Conservation (phyloP, 1,284 basidiomycete genomes). For the Moniliophthora roreri region DNA sequence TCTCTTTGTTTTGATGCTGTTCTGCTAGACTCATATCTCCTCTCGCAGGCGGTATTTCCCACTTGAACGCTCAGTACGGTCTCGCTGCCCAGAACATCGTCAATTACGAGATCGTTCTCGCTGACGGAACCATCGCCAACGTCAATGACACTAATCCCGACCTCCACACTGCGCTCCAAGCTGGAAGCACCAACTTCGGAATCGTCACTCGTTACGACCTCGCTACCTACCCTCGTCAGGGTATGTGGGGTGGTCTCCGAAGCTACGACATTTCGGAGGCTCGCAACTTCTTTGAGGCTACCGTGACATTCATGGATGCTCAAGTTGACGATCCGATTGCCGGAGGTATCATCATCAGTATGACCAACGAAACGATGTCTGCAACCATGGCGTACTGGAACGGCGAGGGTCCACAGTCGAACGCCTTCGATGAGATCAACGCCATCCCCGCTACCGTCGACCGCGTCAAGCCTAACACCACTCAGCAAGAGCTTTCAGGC, state of each 20-base stretch:
- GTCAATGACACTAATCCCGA: slow-evolving; percentile 18
- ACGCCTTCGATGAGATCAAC: too few species aligned
- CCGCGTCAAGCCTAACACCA: too few species aligned
- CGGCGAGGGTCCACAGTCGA: too few species aligned
- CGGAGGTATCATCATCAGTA: too few species aligned
- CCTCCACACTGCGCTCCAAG: slow-evolving; percentile 19
- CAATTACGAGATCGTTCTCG: slow-evolving; percentile 21
- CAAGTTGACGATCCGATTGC: too few species aligned
- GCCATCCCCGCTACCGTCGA: too few species aligned
- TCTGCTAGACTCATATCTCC: not conserved
- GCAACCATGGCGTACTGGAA: too few species aligned
- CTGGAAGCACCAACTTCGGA: slow-evolving; percentile 22
- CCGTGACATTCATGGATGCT: too few species aligned
- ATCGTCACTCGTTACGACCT: slow-evolving; percentile 23
- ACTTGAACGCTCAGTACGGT: slow-evolving; percentile 14
- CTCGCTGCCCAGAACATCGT: slow-evolving; percentile 19
- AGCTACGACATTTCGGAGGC: not conserved
- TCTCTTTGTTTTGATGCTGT: not conserved
- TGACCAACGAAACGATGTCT: too few species aligned
- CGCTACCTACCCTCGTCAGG: slow-evolving; percentile 13
- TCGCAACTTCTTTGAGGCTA: too few species aligned
- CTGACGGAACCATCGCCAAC: slow-evolving; percentile 18
- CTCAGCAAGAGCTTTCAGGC: too few species aligned
- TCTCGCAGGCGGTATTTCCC: slow-evolving; percentile 19
- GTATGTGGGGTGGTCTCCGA: slow-evolving; percentile 17